Evolutionary conservation across 768 basidiomycete genomes (phyloP), one percentile per base, ranked within the genome.

Genomic region (Rubroboletus satanas): DNA sequence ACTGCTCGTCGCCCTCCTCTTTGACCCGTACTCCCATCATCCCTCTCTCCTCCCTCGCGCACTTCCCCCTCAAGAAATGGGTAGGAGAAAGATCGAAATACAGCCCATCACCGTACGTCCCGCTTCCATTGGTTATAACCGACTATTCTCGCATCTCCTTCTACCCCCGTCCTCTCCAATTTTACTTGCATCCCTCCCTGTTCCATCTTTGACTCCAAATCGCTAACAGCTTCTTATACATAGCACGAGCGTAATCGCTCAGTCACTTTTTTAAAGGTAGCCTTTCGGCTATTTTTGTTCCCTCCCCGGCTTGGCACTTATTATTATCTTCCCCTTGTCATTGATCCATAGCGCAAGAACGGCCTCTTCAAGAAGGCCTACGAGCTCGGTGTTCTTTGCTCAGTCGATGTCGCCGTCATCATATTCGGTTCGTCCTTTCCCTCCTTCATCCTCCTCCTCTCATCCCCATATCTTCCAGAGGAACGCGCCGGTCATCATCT

Each of bases 311-410:
- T 72, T 74, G 70, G 73, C 73, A 66, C 62, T 77, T 73, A 68
- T 73, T 65, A 59, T 64, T 61, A 53, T 62, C 47, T 50, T 58
- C 51, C 59, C 49, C 51, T 49, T 35, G 49, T 45, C 62, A 60
- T 56, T 50, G 44, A 63, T 56, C 61, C 43, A 45, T 74, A 92
- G 90, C 83, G 90, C 63, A 91, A 92, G 77, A 90, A 90, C 56
- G 90, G 90, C 5, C 83, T 93, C 59, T 92, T 93, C 84, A 91
- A 92, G 73, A 92, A 92, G 66, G 90, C 90, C 0, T 91, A 91
- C 66, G 90, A 92, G 73, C 86, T 93, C 57, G 90, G 89, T n/a
- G 90, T 92, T 4, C 81, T 92, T 39, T 93, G 90, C 69, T 90
- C 88, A 14, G 90, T 92, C 62, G 90, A 92, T 63, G 88, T 93